Conservation (phyloP, 2,329 filamentous ascomycete genomes). For the Trichoderma simmonsii region DNA sequence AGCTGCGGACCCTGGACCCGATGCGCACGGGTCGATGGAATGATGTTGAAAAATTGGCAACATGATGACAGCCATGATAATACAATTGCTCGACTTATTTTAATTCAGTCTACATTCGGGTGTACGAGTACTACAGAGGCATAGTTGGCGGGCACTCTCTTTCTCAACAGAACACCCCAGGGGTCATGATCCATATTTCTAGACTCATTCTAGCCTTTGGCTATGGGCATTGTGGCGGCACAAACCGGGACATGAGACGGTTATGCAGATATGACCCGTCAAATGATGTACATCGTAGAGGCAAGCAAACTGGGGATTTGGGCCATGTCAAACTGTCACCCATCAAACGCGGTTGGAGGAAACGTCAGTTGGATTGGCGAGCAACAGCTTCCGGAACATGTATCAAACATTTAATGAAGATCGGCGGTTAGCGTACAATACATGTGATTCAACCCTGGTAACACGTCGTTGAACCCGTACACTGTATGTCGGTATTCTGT, state of each 20-base stretch:
- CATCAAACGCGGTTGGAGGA: background rate
- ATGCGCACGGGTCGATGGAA: slow-evolving; percentile 72
- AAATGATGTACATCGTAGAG: background rate
- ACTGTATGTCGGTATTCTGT: background rate
- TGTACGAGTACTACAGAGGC: background rate
- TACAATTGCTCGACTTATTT: background rate
- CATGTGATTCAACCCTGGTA: background rate
- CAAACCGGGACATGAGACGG: background rate
- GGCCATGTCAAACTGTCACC: background rate
- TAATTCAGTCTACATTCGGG: background rate
- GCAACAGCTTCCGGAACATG: background rate
- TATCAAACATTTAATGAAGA: background rate
- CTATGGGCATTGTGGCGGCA: background rate
- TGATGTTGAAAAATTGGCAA: slow-evolving; percentile 40
- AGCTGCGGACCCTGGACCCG: slow-evolving; percentile 68
- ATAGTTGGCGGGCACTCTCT: background rate
- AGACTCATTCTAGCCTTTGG: rapidly evolving
- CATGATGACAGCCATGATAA: background rate
- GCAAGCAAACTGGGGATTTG: background rate
- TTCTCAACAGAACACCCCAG: background rate
- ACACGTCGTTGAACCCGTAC: background rate
- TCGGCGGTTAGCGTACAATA: background rate
- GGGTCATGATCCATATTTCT: background rate
- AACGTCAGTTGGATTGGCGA: background rate
- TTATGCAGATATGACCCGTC: background rate